phyloP scores from a whole-genome alignment of 2,329 filamentous ascomycete species.

The Ceratocystis ficicola region DNA sequence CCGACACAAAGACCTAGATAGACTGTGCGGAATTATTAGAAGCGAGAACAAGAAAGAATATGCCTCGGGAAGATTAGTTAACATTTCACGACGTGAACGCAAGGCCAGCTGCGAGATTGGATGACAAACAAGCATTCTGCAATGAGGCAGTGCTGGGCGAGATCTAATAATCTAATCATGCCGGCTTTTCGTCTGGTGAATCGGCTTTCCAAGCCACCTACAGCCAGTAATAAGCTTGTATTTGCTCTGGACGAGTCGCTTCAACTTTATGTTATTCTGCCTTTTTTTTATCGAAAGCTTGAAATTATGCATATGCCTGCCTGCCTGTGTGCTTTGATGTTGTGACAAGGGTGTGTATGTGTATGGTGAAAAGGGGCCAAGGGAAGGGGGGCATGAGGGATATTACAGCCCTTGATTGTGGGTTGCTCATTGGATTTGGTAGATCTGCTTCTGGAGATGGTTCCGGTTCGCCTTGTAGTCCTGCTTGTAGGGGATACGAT shows the following conservation, averaged over 20 bases:
- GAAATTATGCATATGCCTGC: conserved; percentile 2
- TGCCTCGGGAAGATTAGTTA: background rate
- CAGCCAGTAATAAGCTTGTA: background rate
- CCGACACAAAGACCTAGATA: background rate
- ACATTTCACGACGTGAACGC: background rate
- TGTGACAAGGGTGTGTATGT: background rate
- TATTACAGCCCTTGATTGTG: background rate
- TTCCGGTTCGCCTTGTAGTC: background rate
- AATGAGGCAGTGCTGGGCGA: conserved; percentile 5
- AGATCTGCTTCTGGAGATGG: background rate
- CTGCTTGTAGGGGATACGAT: background rate
- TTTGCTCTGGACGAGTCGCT: background rate
- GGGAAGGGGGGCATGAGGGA: background rate
- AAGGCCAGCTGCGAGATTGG: background rate
- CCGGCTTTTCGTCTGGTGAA: background rate
- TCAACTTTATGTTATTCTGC: background rate
- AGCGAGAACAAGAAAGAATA: background rate
- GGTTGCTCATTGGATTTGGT: background rate
- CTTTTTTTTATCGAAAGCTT: background rate
- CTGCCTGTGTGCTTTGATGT: background rate
- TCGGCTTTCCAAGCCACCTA: conserved; percentile 1
- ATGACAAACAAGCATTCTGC: background rate
- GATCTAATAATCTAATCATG: conserved; percentile 1
- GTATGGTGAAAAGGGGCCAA: background rate
- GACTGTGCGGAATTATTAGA: background rate